Evolutionary conservation across 2,329 filamentous ascomycete species (phyloP).

Genomic region (Colletotrichum noveboracense): DNA sequence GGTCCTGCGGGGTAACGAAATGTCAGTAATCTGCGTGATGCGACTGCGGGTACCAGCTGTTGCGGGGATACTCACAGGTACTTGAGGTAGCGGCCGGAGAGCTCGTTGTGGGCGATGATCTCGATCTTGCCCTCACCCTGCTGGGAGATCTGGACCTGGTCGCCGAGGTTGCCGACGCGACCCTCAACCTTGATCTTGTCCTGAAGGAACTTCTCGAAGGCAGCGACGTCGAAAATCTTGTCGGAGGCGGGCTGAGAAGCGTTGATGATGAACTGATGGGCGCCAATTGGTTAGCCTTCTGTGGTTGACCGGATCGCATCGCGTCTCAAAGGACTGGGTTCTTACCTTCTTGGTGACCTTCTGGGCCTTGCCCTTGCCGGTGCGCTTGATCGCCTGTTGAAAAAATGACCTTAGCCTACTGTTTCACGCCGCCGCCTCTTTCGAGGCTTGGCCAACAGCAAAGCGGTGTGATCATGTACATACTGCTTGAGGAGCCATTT

Average conservation of each 20-base stretch:
- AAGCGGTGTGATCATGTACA: conserved; percentile 79
- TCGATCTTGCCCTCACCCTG: conserved; percentile 96
- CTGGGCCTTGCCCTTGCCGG: conserved; percentile 67
- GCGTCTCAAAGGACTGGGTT: background rate
- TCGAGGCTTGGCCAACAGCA: conserved; percentile 80
- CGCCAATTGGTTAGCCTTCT: background rate
- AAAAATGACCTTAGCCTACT: conserved; percentile 92
- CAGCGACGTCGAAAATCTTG: conserved; percentile 99
- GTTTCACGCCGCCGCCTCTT: conserved; percentile 67
- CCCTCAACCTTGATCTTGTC: conserved; percentile 99
- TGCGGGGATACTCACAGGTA: conserved; percentile 77
- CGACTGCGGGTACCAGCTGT: background rate
- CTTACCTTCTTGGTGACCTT: conserved; percentile 88
- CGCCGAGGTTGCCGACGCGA: conserved; percentile 97
- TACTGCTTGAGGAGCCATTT: conserved; percentile 92
- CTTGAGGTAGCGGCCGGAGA: conserved; percentile 99
- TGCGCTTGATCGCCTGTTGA: conserved; percentile 64
- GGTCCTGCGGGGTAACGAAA: conserved; percentile 64
- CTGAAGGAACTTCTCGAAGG: conserved; percentile 99
- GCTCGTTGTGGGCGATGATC: conserved; percentile 95
- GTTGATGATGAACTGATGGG: conserved; percentile 94
- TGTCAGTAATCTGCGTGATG: background rate
- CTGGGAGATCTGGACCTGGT: conserved; percentile 88
- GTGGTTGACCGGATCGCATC: background rate
- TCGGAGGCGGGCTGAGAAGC: conserved; percentile 96